A percentile compares a stretch with the other conserved stretches of the same genome.
Conservation (phyloP, 2,329 filamentous ascomycete genomes). For the Ophiocordyceps robertsii region DNA sequence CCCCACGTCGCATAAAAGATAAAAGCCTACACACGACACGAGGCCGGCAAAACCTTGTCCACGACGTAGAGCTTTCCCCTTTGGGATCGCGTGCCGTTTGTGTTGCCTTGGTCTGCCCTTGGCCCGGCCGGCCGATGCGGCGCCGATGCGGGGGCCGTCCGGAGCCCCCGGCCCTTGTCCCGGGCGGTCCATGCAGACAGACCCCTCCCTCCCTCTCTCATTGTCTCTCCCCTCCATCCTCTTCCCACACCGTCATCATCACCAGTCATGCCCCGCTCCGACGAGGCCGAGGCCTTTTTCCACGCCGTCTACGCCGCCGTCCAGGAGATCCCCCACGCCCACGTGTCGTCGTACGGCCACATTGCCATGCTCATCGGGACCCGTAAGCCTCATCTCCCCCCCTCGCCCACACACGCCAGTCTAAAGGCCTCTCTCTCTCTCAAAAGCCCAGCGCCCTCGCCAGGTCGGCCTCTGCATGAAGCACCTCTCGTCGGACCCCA, state of each 20-base stretch:
- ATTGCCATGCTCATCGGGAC: constrained; percentile 61
- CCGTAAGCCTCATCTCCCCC: constrained; percentile 36
- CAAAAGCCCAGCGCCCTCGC: constrained; percentile 53
- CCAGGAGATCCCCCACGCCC: constrained; percentile 71
- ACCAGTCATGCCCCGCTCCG: constrained; percentile 49
- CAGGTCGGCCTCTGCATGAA: constrained; percentile 89
- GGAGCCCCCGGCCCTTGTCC: too few species aligned
- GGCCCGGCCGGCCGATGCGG: too few species aligned
- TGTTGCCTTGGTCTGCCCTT: too few species aligned
- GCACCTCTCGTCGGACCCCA: constrained; percentile 51
- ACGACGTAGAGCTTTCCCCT: too few species aligned
- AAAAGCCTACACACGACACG: too few species aligned
- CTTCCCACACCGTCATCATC: background rate
- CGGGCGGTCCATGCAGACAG: too few species aligned
- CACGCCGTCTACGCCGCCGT: constrained; percentile 69
- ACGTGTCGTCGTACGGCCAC: constrained; percentile 78
- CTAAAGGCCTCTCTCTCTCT: background rate
- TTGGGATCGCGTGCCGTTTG: too few species aligned
- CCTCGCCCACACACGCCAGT: background rate
- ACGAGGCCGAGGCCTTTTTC: constrained; percentile 65
- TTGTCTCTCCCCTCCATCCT: too few species aligned
- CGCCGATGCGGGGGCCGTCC: too few species aligned
- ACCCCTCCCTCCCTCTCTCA: too few species aligned
- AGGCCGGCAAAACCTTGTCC: too few species aligned
- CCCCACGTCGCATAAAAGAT: too few species aligned